A percentile compares a stretch with the other conserved stretches of the same genome.
Evolutionary conservation across 176 grass and related monocot genomes (phyloP).

Genomic region (Guadua angustifolia): DNA sequence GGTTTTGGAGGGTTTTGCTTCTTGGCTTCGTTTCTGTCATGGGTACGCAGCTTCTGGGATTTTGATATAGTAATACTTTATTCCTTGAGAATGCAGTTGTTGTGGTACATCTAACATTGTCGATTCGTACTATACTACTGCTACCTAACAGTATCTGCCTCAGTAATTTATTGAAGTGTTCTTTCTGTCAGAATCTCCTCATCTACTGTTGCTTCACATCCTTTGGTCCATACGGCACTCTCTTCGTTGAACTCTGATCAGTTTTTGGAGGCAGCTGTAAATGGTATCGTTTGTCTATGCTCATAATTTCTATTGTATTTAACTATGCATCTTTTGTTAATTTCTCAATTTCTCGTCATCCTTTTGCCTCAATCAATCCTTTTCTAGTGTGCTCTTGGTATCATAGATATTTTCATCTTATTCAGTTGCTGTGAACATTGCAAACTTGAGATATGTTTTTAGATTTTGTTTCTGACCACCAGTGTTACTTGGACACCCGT

Average conservation of each 20-base stretch:
- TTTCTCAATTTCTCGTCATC: constrained; percentile 16
- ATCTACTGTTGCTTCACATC: constrained; percentile 78
- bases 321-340: constrained; percentile 21
- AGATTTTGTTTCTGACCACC: constrained; percentile 23
- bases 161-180: constrained; percentile 34
- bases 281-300: constrained; percentile 68
- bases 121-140: constrained; percentile 34
- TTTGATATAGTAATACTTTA: constrained; percentile 37
- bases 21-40: constrained; percentile 92
- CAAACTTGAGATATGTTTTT: constrained; percentile 4
- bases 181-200: constrained; percentile 69
- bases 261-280: constrained; percentile 88
- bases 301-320: constrained; percentile 40
- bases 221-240: constrained; percentile 77
- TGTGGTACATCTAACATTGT: constrained; percentile 27
- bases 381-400: constrained; percentile 23
- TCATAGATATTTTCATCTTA: constrained; percentile 30
- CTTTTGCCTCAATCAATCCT: constrained; percentile 13
- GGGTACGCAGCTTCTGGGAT: constrained; percentile 65
- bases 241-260: constrained; percentile 78
- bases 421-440: background rate
- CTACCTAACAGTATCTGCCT: constrained; percentile 15
- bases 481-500: too few relatives aligned
- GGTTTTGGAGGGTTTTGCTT: constrained; percentile 95
- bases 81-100: constrained; percentile 36